A percentile compares a stretch with the other conserved stretches of the same genome.
Evolutionary conservation across 2,329 filamentous ascomycete genomes (phyloP).

Genomic region (Aspergillus eucalypticola): DNA sequence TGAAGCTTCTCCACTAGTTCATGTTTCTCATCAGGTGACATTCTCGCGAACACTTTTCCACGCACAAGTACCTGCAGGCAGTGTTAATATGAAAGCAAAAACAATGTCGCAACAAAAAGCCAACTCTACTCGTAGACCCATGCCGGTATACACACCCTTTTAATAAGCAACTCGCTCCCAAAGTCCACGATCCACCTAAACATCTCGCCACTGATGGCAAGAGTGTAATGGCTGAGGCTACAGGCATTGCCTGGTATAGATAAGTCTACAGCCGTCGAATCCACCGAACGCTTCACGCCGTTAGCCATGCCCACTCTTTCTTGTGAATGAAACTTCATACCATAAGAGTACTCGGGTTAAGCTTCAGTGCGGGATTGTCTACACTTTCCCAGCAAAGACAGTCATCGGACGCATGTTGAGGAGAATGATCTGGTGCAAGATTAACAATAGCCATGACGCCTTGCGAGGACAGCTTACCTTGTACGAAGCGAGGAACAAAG

Average conservation of each 20-base stretch:
- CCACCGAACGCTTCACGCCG: conserved; percentile 64
- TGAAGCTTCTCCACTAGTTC: conserved; percentile 97
- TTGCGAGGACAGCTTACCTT: conserved; percentile 50
- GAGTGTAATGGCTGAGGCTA: conserved; percentile 78
- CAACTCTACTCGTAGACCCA: not conserved
- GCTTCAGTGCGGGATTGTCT: conserved; percentile 75
- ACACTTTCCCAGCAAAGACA: conserved; percentile 88
- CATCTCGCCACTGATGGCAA: conserved; percentile 88
- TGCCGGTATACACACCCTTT: conserved; percentile 53
- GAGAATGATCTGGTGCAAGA: conserved; percentile 59
- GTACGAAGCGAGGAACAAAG: conserved; percentile 84
- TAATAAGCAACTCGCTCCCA: conserved; percentile 75
- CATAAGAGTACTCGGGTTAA: conserved; percentile 76
- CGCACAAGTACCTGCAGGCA: conserved; percentile 73
- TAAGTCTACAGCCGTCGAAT: conserved; percentile 70
- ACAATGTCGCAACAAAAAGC: too few relatives aligned
- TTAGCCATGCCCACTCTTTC: conserved; percentile 13
- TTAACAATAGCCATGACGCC: not conserved
- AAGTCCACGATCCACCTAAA: conserved; percentile 97
- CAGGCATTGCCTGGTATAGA: conserved; percentile 83
- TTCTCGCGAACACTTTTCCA: conserved; percentile 92
- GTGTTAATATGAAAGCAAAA: not conserved
- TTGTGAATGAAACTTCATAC: conserved; percentile 42
- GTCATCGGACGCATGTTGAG: conserved; percentile 72
- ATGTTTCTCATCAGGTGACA: conserved; percentile 99